phyloP scores from a whole-genome alignment of 805 yeast species.

The Citeromyces matritensis region DNA sequence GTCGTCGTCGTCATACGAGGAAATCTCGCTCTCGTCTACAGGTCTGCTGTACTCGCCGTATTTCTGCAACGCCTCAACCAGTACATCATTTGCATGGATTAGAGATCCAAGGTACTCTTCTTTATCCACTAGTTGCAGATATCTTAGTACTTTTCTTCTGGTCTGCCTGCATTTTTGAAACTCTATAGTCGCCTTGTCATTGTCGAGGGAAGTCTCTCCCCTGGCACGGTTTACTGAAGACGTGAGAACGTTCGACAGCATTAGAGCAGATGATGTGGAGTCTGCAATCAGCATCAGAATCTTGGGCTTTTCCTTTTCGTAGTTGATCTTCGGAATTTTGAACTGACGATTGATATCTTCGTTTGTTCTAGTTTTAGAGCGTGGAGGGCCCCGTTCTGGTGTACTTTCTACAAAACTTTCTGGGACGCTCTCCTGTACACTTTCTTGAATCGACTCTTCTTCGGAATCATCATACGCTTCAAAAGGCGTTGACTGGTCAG shows the following conservation, averaged over 20 bases:
- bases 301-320: conserved; percentile 58
- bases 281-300: conserved; percentile 58
- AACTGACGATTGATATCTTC: conserved; percentile 29
- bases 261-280: conserved; percentile 60
- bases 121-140: conserved; percentile 69
- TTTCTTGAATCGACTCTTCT: conserved; percentile 6
- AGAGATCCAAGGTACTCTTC: conserved; percentile 84
- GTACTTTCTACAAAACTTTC: conserved; percentile 1
- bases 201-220: conserved; percentile 47
- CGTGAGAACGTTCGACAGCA: conserved; percentile 43
- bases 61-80: conserved; percentile 55
- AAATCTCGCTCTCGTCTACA: conserved; percentile 20
- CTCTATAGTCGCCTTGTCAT: conserved; percentile 39
- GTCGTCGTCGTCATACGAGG: conserved; percentile 18
- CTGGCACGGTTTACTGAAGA: conserved; percentile 20
- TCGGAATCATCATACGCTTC: conserved; percentile 14
- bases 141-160: conserved; percentile 66
- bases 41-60: conserved; percentile 46
- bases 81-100: conserved; percentile 80
- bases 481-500: conserved; percentile 23
- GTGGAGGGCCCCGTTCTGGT: conserved; percentile 5
- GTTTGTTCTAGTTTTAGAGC: conserved; percentile 11
- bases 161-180: conserved; percentile 65
- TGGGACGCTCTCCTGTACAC: conserved; percentile 3
- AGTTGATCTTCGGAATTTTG: conserved; percentile 53